These are phyloP conservation scores for Circinella minor DNA, from an alignment of 371 early-diverging fungal genomes.

Conservation along the genomic window DNA sequence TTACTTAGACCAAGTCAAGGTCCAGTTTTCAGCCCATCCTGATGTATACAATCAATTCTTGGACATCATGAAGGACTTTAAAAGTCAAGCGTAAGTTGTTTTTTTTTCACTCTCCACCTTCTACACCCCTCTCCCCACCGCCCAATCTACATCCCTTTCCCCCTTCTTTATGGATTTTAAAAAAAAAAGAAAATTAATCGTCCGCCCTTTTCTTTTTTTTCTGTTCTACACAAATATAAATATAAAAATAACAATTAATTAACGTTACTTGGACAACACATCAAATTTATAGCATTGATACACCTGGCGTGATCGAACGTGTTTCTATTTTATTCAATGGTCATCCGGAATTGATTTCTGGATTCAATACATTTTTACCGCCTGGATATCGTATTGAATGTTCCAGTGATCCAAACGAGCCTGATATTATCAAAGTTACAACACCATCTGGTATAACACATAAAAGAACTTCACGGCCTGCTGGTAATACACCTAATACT, in stretches of 20 bases:
- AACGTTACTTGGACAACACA: neutral
- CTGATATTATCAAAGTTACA: slow-evolving; percentile 81
- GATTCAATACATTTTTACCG: slow-evolving; percentile 99
- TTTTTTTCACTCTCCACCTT: neutral
- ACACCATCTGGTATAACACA: slow-evolving; percentile 85
- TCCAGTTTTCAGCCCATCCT: slow-evolving; percentile 90
- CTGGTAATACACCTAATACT: neutral
- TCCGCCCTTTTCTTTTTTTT: too few species aligned
- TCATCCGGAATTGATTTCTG: slow-evolving; percentile 91
- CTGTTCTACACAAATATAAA: too few species aligned
- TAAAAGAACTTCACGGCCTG: slow-evolving; percentile 30
- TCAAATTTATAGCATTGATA: slow-evolving; percentile 78
- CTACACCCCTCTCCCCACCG: neutral
- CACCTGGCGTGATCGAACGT: slow-evolving; percentile 98
- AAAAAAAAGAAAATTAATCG: neutral
- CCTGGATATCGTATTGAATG: slow-evolving; percentile 97
- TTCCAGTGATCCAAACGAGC: slow-evolving; percentile 75
- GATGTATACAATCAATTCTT: slow-evolving; percentile 98
- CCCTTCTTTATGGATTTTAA: neutral
- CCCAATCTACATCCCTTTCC: neutral
- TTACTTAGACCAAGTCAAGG: slow-evolving; percentile 98
- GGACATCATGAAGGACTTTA: slow-evolving; percentile 99
- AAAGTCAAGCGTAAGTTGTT: slow-evolving; percentile 85
- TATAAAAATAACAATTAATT: too few species aligned
- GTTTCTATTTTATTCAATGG: slow-evolving; percentile 95